These are phyloP conservation scores for Ceratocystis huliohia DNA, from an alignment of 2,329 filamentous ascomycete species.

Conservation along the genomic window DNA sequence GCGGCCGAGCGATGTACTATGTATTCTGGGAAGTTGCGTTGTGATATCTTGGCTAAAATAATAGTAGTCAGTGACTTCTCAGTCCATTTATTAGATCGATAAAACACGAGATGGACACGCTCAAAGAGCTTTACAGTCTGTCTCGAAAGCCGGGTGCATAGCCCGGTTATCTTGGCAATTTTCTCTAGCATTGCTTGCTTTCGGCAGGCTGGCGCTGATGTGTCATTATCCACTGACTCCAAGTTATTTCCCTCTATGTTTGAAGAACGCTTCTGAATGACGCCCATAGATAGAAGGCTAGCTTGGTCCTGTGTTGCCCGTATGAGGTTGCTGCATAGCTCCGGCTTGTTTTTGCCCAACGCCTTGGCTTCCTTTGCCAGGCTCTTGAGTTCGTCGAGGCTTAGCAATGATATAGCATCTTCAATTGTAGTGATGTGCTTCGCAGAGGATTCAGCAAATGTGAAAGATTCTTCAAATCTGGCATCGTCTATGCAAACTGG, in stretches of 20 bases:
- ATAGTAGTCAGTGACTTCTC: slow-evolving; percentile 93
- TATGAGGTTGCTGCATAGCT: slow-evolving; percentile 62
- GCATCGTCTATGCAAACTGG: slow-evolving; percentile 20
- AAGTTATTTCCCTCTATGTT: slow-evolving; percentile 26
- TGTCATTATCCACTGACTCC: slow-evolving; percentile 15
- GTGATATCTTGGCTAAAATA: slow-evolving; percentile 80
- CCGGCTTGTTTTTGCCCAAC: slow-evolving; percentile 75
- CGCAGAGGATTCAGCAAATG: slow-evolving; percentile 69
- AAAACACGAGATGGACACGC: slow-evolving; percentile 89
- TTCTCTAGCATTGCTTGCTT: slow-evolving; percentile 44
- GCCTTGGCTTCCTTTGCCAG: slow-evolving; percentile 79
- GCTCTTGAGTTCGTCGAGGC: slow-evolving; percentile 74
- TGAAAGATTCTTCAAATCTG: slow-evolving; percentile 46
- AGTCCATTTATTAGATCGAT: slow-evolving; percentile 91
- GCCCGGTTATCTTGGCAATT: slow-evolving; percentile 63
- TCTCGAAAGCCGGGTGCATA: slow-evolving; percentile 69
- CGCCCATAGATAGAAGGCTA: slow-evolving; percentile 55
- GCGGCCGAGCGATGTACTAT: slow-evolving; percentile 80
- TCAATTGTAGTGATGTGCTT: slow-evolving; percentile 63
- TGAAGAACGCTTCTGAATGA: neutral
- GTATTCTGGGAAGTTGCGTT: slow-evolving; percentile 77
- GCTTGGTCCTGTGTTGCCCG: slow-evolving; percentile 60
- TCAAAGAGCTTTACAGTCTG: slow-evolving; percentile 71
- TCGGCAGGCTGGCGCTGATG: neutral
- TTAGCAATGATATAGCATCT: slow-evolving; percentile 68